phyloP scores from a whole-genome alignment of 1,284 basidiomycete genomes.

The Calocybe gambosa region DNA sequence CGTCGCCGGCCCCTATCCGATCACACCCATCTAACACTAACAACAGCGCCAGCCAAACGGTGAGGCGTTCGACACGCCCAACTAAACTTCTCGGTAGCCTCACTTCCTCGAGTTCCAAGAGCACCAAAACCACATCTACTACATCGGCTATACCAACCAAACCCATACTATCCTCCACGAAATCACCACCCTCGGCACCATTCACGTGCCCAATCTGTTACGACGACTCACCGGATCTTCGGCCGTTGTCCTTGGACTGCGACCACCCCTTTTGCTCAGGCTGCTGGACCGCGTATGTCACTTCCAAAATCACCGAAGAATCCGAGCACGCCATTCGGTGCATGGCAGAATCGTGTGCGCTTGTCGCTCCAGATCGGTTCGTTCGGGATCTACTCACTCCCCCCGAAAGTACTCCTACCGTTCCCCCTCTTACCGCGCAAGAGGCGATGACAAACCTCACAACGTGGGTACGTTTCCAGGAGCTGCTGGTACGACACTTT shows the following conservation, averaged over 20 bases:
- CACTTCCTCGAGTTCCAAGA: constrained; percentile 27
- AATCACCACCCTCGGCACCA: constrained; percentile 28
- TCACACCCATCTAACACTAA: constrained; percentile 17
- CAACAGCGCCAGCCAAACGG: constrained; percentile 19
- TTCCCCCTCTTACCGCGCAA: constrained; percentile 27
- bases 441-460: constrained; percentile 35
- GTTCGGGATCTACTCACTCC: constrained; percentile 36
- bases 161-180: constrained; percentile 23
- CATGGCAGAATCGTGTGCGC: constrained; percentile 87
- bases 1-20: constrained; percentile 30
- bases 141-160: constrained; percentile 23
- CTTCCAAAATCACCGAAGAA: constrained; percentile 85
- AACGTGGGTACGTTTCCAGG: constrained; percentile 69
- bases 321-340: constrained; percentile 87
- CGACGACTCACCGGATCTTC: constrained; percentile 61
- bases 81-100: constrained; percentile 30
- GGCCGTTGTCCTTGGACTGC: constrained; percentile 65
- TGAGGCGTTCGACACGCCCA: constrained; percentile 35
- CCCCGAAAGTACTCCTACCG: constrained; percentile 19
- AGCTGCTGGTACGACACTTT: constrained; percentile 85
- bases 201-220: constrained; percentile 92
- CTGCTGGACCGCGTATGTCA: constrained; percentile 86
- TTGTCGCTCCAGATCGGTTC: constrained; percentile 68
- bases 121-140: constrained; percentile 24
- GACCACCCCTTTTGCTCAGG: constrained; percentile 78